Conservation (phyloP, 768 basidiomycete genomes). For the Boletus insuetus region DNA sequence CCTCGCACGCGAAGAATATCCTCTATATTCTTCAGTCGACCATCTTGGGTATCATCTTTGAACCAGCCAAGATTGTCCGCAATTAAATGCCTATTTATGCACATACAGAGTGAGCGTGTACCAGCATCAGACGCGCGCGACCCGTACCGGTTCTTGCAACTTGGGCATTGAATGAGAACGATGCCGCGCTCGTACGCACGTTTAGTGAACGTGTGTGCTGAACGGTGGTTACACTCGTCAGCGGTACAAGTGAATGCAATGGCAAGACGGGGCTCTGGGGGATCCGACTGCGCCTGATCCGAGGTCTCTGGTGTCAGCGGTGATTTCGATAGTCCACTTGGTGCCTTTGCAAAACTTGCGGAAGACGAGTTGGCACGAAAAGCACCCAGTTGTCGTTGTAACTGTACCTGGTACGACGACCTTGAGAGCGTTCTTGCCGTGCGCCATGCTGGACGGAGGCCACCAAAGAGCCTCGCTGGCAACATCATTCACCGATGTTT, state of each 20-base stretch:
- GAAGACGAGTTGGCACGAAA: slow-evolving; percentile 19
- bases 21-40: slow-evolving; percentile 76
- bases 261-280: slow-evolving; percentile 59
- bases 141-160: slow-evolving; percentile 79
- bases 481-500: slow-evolving; percentile 31
- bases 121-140: background rate
- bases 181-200: slow-evolving; percentile 84
- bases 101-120: background rate
- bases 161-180: slow-evolving; percentile 88
- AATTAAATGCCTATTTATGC: slow-evolving; percentile 62
- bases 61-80: slow-evolving; percentile 95
- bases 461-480: slow-evolving; percentile 43
- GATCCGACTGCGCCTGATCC: slow-evolving; percentile 31
- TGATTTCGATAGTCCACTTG: background rate
- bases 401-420: slow-evolving; percentile 31
- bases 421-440: slow-evolving; percentile 39
- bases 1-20: slow-evolving; percentile 77
- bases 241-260: slow-evolving; percentile 89
- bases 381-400: slow-evolving; percentile 36
- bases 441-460: slow-evolving; percentile 44
- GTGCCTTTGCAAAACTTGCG: background rate
- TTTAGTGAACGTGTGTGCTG: slow-evolving; percentile 84
- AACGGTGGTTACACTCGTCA: slow-evolving; percentile 67
- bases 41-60: slow-evolving; percentile 73
- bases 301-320: background rate